Evolutionary conservation across 345 rosid species (phyloP).

Genomic region (Lumnitzera littorea): DNA sequence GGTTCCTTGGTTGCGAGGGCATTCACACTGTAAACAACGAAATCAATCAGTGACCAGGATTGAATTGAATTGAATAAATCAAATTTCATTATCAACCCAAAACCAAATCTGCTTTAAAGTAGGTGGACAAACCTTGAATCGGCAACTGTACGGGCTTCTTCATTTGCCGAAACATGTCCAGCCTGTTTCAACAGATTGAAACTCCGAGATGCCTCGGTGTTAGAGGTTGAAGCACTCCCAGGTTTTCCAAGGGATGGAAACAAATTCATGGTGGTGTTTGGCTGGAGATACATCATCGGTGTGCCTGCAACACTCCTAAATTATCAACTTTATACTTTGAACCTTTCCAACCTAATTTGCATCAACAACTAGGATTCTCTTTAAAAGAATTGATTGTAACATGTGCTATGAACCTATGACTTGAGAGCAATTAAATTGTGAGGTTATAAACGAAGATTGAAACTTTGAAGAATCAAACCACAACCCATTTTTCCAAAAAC

Average conservation of each 20-base stretch:
- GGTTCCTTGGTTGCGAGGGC: constrained; percentile 18
- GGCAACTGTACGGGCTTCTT: constrained; percentile 24
- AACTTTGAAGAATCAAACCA: no score
- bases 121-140: constrained; percentile 30
- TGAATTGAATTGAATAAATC: no score
- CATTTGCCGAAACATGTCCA: constrained; percentile 7
- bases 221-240: not conserved
- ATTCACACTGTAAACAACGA: constrained; percentile 11
- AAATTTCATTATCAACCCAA: no score
- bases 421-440: no score
- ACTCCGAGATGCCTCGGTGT: constrained; percentile 17
- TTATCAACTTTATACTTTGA: not conserved
- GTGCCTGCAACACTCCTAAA: constrained; percentile 21
- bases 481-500: no score
- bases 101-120: not conserved
- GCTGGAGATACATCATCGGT: constrained; percentile 15
- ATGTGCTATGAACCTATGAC: no score
- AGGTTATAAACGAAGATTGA: no score
- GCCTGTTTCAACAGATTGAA: constrained; percentile 18
- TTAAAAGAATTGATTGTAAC: no score
- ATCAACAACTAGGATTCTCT: no score
- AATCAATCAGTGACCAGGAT: no score
- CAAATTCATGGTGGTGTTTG: constrained; percentile 45
- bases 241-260: constrained; percentile 25
- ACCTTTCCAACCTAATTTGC: no score